These are phyloP conservation scores for Limnanthes douglasii DNA, from an alignment of 345 rosid genomes.

Conservation along the genomic window DNA sequence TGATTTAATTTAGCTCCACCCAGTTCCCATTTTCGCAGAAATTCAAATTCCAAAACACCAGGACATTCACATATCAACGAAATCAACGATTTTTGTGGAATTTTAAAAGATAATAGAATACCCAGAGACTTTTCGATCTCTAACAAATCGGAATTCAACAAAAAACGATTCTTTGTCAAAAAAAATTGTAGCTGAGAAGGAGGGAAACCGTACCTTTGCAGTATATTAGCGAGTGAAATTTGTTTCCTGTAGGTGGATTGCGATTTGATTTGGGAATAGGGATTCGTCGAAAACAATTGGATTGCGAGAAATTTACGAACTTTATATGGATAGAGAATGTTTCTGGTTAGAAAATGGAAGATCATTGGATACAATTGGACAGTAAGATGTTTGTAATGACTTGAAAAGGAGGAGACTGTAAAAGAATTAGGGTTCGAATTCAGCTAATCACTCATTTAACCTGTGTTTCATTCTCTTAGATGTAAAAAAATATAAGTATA, in stretches of 20 bases:
- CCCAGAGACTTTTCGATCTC: slow-evolving; percentile 41
- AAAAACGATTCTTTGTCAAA: slow-evolving; percentile 22
- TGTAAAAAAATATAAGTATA: too few species aligned
- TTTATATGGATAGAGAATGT: too few species aligned
- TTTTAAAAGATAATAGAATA: slow-evolving; percentile 33
- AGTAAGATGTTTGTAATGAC: too few species aligned
- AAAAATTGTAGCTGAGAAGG: slow-evolving; percentile 33
- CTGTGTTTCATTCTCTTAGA: too few species aligned
- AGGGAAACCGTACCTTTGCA: slow-evolving; percentile 57
- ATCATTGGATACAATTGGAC: too few species aligned
- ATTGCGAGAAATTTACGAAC: background rate
- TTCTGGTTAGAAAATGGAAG: slow-evolving; percentile 7
- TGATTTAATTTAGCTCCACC: slow-evolving; percentile 12
- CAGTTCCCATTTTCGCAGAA: slow-evolving; percentile 45
- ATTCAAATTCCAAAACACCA: slow-evolving; percentile 35
- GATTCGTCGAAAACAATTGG: slow-evolving; percentile 11
- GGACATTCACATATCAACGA: slow-evolving; percentile 52
- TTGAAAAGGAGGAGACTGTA: too few species aligned
- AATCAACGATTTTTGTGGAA: slow-evolving; percentile 33
- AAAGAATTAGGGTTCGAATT: too few species aligned
- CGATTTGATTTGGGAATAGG: slow-evolving; percentile 1
- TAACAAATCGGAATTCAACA: slow-evolving; percentile 22
- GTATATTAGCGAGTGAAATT: slow-evolving; percentile 40
- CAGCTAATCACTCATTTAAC: too few species aligned
- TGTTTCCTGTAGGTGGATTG: slow-evolving; percentile 24